phyloP scores from a whole-genome alignment of 148 eudicot genomes.

The Rheum nobile region DNA sequence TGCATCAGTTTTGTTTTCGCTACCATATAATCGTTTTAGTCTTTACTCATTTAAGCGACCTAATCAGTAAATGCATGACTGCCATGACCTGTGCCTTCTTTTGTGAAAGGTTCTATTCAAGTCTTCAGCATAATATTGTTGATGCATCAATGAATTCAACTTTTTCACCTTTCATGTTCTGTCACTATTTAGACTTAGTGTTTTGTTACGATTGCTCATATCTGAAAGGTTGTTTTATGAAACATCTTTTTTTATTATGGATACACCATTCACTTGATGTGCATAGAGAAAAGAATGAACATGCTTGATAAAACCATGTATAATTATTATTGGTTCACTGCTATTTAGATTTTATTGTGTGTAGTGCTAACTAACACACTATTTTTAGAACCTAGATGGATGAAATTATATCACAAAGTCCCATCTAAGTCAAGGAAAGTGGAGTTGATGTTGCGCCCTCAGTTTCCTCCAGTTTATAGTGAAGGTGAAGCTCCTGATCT shows the following conservation, averaged over 20 bases:
- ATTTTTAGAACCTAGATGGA: conserved; percentile 38
- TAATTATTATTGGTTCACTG: not conserved
- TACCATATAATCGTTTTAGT: not conserved
- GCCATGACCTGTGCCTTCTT: not conserved
- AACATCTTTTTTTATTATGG: not conserved
- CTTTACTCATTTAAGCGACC: not conserved
- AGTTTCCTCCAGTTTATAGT: conserved; percentile 39
- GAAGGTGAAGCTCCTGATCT: conserved; percentile 31
- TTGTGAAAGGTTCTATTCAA: not conserved
- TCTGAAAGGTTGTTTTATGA: not conserved
- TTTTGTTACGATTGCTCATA: not conserved
- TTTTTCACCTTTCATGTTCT: not conserved
- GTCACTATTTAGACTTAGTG: not conserved
- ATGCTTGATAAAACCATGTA: not conserved
- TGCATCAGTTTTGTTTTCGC: not conserved
- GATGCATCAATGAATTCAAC: not conserved
- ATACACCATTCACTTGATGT: not conserved
- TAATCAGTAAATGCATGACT: not conserved
- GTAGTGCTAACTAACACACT: not conserved
- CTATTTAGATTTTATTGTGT: conserved; percentile 4
- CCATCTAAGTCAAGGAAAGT: conserved; percentile 14
- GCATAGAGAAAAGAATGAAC: not conserved
- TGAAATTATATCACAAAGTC: conserved; percentile 33
- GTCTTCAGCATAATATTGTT: not conserved
- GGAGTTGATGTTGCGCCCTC: conserved; percentile 67